Base-by-base conservation (phyloP, 2,329 filamentous ascomycete genomes). In the Mycosphaerella sp. region DNA sequence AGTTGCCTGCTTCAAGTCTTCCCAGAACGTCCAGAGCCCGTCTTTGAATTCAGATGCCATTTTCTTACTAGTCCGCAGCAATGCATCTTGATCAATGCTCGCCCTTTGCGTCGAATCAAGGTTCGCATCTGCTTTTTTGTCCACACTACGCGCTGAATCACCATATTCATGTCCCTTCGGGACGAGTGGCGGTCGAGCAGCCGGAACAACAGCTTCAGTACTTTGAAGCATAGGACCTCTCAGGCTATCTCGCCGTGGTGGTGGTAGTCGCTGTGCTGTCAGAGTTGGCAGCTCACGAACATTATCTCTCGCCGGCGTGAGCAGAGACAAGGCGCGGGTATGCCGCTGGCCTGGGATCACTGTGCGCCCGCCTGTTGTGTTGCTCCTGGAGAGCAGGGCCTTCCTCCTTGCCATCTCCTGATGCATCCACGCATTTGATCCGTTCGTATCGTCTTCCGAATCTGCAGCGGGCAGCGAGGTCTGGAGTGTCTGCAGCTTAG, bases 1-100 rank as follows among this genome's bases (percentile, higher is more conserved):
- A 0, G 93, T 95, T 11, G 92, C 95, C 72, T 97, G 93, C 61
- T 91, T 81, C 45, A 98, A 83, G 67, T 98, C 93, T 69, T 97
- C 93, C 56, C 95, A 83, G 71, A 98, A 98, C 1, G 89, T 95
- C 83, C 87, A 91, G 46, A 98, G 74, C 1, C 93, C 92, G 48
- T 93, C 83, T 68, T 85, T 89, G 70, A 98, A 84, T 71, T 96
- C 93, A 56, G 88, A 86, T 12, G 91, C 87, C 71, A 95, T 85
- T 70, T 93, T 88, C 67, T 90, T 90, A 55, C 76, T 75, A 51
- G 74, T 81, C 64, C 71, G 75, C 55, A 82, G 68, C 40, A 83
- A 67, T n/a, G 73, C 69, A 43, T 82, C 79, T 12, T 75, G 72
- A 29, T 76, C 73, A 9, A 75, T 58, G 46, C 34, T 55, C 51